Evolutionary conservation across 805 yeast species (phyloP).

Genomic region (Teunomyces stri): DNA sequence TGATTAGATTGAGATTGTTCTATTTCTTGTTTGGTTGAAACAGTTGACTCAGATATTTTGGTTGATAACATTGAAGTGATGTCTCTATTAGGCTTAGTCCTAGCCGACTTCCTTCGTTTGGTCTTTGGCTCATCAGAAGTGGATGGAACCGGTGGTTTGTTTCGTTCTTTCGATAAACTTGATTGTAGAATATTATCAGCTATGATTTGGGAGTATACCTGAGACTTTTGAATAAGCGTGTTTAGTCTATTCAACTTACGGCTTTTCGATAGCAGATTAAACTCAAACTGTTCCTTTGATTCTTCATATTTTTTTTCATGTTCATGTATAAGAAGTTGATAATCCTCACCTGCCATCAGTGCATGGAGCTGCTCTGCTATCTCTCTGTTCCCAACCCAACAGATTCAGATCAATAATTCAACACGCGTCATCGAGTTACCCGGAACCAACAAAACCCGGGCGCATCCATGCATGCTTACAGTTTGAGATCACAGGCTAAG

Average conservation of each 20-base stretch:
- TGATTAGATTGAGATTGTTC: constrained; percentile 23
- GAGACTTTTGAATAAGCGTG: constrained; percentile 80
- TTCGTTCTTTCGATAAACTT: constrained; percentile 19
- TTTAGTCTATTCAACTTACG: constrained; percentile 64
- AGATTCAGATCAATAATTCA: neutral
- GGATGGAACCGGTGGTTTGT: constrained; percentile 45
- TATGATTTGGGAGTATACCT: constrained; percentile 81
- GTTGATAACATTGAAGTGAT: constrained; percentile 13
- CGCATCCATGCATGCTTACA: neutral
- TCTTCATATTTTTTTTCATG: neutral
- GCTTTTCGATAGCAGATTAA: constrained; percentile 48
- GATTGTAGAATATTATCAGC: constrained; percentile 69
- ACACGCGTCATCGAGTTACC: constrained; percentile 1
- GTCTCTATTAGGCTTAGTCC: constrained; percentile 5
- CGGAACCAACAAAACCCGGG: neutral
- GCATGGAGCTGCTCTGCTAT: neutral
- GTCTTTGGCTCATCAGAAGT: neutral
- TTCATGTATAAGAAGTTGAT: constrained; percentile 3
- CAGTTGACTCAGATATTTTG: constrained; percentile 16
- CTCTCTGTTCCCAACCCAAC: too few relatives aligned
- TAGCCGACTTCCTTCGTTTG: neutral
- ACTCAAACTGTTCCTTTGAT: constrained; percentile 34
- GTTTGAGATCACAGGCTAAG: neutral
- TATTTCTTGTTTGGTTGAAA: constrained; percentile 19
- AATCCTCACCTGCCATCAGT: constrained; percentile 3